These are phyloP conservation scores for Penicillium alfredii DNA, from an alignment of 495 filamentous ascomycete species.

Conservation along the genomic window DNA sequence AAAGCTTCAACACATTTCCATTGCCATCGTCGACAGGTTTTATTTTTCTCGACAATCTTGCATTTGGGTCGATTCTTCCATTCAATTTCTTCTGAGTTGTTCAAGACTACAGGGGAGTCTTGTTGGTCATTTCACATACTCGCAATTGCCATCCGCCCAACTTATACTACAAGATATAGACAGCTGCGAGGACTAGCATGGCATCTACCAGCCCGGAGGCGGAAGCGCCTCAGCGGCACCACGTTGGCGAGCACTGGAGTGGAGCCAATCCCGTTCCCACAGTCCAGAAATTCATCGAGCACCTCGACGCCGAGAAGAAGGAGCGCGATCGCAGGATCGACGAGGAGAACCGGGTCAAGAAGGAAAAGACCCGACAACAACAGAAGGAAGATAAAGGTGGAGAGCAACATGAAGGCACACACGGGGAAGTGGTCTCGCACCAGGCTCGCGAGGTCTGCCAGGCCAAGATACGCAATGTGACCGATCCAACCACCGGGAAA, in stretches of 20 bases:
- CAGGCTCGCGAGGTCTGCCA: constrained; percentile 39
- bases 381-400: constrained; percentile 34
- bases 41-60: not conserved
- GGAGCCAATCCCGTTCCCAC: constrained; percentile 72
- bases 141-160: no score
- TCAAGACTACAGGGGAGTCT: no score
- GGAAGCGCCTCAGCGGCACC: constrained; percentile 22
- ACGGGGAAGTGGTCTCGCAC: constrained; percentile 36
- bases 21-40: no score
- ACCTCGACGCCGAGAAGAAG: constrained; percentile 71
- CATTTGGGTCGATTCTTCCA: not conserved
- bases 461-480: constrained; percentile 60
- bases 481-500: constrained; percentile 80
- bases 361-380: constrained; percentile 20
- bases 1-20: no score
- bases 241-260: constrained; percentile 40
- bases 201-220: constrained; percentile 13
- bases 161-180: no score
- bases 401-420: constrained; percentile 29
- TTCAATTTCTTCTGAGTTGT: constrained; percentile 6
- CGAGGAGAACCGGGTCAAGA: constrained; percentile 35
- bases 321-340: constrained; percentile 65
- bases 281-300: constrained; percentile 74
- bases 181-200: no score
- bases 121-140: no score